Evolutionary conservation across 176 grass and related monocot species (phyloP), one percentile per base, ranked within the genome.

Genomic region (Eragrostis curvula): DNA sequence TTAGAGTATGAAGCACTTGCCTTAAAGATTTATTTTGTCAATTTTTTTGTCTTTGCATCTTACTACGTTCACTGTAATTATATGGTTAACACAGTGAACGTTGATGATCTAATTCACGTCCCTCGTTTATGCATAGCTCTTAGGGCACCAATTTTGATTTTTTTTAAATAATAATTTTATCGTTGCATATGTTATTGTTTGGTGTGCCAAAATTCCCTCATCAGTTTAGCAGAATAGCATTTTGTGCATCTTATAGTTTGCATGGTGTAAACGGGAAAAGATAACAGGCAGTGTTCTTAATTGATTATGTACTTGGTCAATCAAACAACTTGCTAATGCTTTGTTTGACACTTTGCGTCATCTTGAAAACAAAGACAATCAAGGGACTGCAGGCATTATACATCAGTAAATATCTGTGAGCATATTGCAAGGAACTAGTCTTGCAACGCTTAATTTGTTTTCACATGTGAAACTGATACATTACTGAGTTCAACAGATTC

Each of bases 1-100:
- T n/a, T 73, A 52, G 30, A 73, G 43, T 74, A 79, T 79, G 59
- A 74, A 68, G 42, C 57, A 88, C 30, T 84, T 58, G 5, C 16
- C 68, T 67, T 80, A n/a, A 74, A 71, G 40, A 0, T 58, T 74
- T 36, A 51, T 65, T 57, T 63, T 55, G 24, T 59, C 49, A 32
- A 67, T 15, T 69, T 73, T 79, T 2, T 73, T 14, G 27, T 65
- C 40, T 11, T 66, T 47, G 16, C 70, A 74, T 17, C 41, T 68
- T 73, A 66, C 12, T 79, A 44, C 61, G 8, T 12, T 61, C 71
- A 71, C 51, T 62, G 21, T 75, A 60, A 30, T 59, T 71, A 18
- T 64, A 62, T 64, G 24, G 18, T 61, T 71, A 48, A 71, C 47
- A 59, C 40, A 12, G 14, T 40, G 68, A 43, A n/a, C 55, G 23